A percentile compares a stretch with the other conserved stretches of the same genome.
These are phyloP conservation scores for Zygosaccharomyces kombuchaensis DNA, from an alignment of 805 yeast species.

Conservation along the genomic window DNA sequence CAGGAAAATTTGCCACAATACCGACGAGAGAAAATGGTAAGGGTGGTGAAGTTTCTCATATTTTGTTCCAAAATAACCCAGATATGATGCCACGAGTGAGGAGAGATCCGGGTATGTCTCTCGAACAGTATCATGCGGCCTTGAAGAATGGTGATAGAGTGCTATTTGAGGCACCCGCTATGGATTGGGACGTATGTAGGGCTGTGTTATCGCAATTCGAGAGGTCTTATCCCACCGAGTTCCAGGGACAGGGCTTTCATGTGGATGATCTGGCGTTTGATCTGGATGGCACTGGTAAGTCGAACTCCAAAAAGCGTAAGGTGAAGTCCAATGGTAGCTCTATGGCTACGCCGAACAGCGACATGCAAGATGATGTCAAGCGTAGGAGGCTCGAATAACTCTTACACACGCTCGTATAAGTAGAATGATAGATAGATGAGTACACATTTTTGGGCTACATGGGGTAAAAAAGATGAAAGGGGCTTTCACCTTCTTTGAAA, in stretches of 20 bases:
- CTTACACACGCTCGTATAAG: constrained; percentile 1
- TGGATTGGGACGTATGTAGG: constrained; percentile 33
- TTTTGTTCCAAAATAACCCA: constrained; percentile 33
- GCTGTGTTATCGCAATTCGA: constrained; percentile 32
- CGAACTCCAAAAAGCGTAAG: constrained; percentile 29
- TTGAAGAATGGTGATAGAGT: constrained; percentile 27
- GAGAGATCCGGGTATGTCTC: constrained; percentile 25
- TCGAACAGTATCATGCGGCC: constrained; percentile 25
- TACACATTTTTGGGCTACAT: constrained; percentile 3
- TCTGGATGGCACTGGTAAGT: constrained; percentile 34
- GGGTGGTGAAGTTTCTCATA: constrained; percentile 35
- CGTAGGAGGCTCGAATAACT: constrained; percentile 33
- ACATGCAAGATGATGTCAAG: constrained; percentile 29
- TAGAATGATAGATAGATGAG: constrained; percentile 9
- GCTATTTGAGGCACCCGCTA: constrained; percentile 23
- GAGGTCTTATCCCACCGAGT: constrained; percentile 33
- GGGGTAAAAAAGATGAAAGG: background rate
- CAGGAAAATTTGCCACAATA: constrained; percentile 65
- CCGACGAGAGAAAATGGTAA: constrained; percentile 44
- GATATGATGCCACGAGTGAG: constrained; percentile 31
- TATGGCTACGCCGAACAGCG: constrained; percentile 35
- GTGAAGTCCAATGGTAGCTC: constrained; percentile 33
- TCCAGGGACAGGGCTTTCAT: constrained; percentile 29
- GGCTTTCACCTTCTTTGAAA: constrained; percentile 50
- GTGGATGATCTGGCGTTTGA: constrained; percentile 36